Base-by-base conservation (phyloP, 2,329 filamentous ascomycete genomes). In the Tetracladium maxilliforme region DNA sequence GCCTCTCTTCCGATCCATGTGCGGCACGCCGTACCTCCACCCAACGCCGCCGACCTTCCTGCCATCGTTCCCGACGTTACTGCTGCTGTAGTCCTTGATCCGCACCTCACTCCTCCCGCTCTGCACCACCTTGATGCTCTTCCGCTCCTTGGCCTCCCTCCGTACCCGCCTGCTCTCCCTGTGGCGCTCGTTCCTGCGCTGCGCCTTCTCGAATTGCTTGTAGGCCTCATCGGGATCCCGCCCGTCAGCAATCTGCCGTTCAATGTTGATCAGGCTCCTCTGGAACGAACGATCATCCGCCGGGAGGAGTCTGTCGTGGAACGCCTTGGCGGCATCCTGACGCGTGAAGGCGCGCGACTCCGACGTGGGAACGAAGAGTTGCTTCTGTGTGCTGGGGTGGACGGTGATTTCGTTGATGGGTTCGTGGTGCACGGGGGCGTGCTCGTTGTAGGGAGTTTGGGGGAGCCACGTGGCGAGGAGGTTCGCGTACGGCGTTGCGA, bases 391-490 rank as follows among this genome's bases (percentile, higher is more conserved):
- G 38, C 59, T 52, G 24, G 57, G 56, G 47, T 75, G 70, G n/a
- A 70, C 58, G 37, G 70, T 61, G 12, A 76, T 51, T 44, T 75
- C 70, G 44, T 74, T 75, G 47, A 75, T 66, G 13, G 65, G 56
- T 39, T 26, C 25, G 48, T 77, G 68, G 38, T 70, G 65, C 11
- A 24, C 12, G n/a, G 22, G 14, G 5, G 48, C 45, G 49, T 54
- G 68, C 49, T 4, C 62, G 54, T 42, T 73, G 66, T 43, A 73
- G 45, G 54, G 53, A n/a, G 70, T 80, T 27, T 63, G 64, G 4
- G 83, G 84, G 5, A 95, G 58, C 84, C 94, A 92, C 17, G 57
- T 53, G 38, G 82, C 60, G 14, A 95, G 62, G 8, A 83, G 80
- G 29, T 66, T 65, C 14, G 76, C 64, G 48, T 94, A 94, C 9